Conservation (phyloP, 768 basidiomycete genomes). For the Coprinellus micaceus region DNA sequence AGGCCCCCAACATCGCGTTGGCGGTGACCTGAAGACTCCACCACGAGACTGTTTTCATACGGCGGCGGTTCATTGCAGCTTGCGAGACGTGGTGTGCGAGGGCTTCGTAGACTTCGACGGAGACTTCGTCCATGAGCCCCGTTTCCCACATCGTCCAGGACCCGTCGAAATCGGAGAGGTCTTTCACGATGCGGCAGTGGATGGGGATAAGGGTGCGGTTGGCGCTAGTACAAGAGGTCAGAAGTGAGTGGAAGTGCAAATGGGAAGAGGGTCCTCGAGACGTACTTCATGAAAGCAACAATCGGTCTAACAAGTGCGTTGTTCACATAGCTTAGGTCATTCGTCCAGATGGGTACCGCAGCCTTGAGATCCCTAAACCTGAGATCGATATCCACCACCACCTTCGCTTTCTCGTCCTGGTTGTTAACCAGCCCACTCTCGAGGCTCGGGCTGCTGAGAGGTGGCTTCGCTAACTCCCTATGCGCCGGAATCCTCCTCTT, state of each 20-base stretch:
- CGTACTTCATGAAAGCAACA: conserved; percentile 97
- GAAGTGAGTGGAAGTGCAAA: not conserved
- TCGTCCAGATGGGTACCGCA: conserved; percentile 86
- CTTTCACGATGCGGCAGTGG: conserved; percentile 82
- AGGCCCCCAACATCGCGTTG: conserved; percentile 73
- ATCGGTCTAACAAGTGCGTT: conserved; percentile 92
- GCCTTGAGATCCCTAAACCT: conserved; percentile 95
- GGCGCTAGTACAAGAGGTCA: conserved; percentile 48
- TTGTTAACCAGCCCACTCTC: conserved; percentile 18
- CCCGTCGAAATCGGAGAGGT: conserved; percentile 87
- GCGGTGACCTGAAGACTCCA: conserved; percentile 97
- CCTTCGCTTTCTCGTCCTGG: conserved; percentile 37
- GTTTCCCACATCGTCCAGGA: conserved; percentile 77
- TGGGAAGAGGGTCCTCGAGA: conserved; percentile 10
- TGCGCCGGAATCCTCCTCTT: conserved; percentile 76
- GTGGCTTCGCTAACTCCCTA: conserved; percentile 80
- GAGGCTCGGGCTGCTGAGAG: conserved; percentile 67
- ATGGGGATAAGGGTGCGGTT: conserved; percentile 94
- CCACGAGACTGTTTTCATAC: conserved; percentile 84
- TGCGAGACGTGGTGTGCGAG: conserved; percentile 93
- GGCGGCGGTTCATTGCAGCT: conserved; percentile 77
- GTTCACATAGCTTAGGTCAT: conserved; percentile 86
- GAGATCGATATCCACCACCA: conserved; percentile 88
- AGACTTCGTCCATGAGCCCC: conserved; percentile 88
- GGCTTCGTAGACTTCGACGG: conserved; percentile 87